These are phyloP conservation scores for Verticillium albo-atrum DNA, from an alignment of 2,329 filamentous ascomycete genomes.

Conservation along the genomic window DNA sequence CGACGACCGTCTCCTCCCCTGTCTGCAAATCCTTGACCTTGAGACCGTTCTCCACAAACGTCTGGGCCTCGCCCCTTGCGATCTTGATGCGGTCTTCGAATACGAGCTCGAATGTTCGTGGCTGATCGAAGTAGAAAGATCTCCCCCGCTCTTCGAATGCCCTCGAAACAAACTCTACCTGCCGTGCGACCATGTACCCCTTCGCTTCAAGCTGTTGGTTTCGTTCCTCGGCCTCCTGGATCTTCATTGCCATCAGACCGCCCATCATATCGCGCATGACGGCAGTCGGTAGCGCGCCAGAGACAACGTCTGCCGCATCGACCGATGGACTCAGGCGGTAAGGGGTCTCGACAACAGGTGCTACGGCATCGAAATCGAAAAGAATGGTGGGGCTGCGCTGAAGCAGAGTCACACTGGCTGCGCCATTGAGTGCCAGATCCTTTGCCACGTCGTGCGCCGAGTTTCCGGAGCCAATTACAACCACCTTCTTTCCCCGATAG, in stretches of 20 bases:
- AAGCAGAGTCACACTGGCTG: conserved; percentile 43
- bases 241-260: conserved; percentile 31
- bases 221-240: conserved; percentile 30
- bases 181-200: conserved; percentile 29
- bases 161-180: neutral
- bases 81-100: conserved; percentile 34
- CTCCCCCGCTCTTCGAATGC: conserved; percentile 1
- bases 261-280: conserved; percentile 40
- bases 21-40: conserved; percentile 20
- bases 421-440: conserved; percentile 41
- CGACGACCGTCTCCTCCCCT: conserved; percentile 14
- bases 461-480: conserved; percentile 44
- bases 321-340: conserved; percentile 32
- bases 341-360: conserved; percentile 32
- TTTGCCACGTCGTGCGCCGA: conserved; percentile 46
- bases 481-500: conserved; percentile 30
- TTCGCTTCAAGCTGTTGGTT: conserved; percentile 38
- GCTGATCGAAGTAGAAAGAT: conserved; percentile 31
- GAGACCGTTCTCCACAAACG: conserved; percentile 20
- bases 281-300: conserved; percentile 38
- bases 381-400: conserved; percentile 48
- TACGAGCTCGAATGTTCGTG: conserved; percentile 25
- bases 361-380: conserved; percentile 33
- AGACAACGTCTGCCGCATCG: conserved; percentile 44
- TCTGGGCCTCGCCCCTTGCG: conserved; percentile 18